Evolutionary conservation across 768 basidiomycete species (phyloP).

Genomic region (Leucogyrophana mollusca): DNA sequence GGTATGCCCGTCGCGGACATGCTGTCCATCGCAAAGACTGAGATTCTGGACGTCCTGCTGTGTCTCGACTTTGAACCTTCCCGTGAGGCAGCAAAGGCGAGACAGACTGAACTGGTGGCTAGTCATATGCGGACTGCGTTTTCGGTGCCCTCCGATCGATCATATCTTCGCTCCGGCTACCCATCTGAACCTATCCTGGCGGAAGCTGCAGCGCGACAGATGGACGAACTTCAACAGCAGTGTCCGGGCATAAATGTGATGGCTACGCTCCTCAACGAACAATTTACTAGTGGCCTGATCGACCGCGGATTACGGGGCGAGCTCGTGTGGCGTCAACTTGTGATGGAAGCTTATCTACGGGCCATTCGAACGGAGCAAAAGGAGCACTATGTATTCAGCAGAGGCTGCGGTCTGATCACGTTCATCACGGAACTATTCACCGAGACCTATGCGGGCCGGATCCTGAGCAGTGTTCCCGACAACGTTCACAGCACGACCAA

Average conservation of each 20-base stretch:
- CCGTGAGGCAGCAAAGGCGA: neutral
- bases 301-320: conserved; percentile 21
- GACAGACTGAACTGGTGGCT: conserved; percentile 13
- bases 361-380: conserved; percentile 8
- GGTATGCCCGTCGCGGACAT: too few relatives aligned
- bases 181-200: conserved; percentile 36
- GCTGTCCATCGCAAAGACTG: neutral
- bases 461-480: conserved; percentile 21
- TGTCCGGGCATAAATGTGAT: neutral
- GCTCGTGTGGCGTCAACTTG: conserved; percentile 20
- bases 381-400: neutral
- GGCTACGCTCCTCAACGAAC: conserved; percentile 2
- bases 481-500: conserved; percentile 9
- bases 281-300: conserved; percentile 10
- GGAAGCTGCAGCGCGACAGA: conserved; percentile 24
- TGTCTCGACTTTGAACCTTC: conserved; percentile 13
- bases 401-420: conserved; percentile 9
- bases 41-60: conserved; percentile 14
- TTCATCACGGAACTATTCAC: conserved; percentile 21
- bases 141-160: conserved; percentile 13
- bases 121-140: conserved; percentile 19
- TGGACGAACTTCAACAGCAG: conserved; percentile 2
- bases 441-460: conserved; percentile 3
- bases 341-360: conserved; percentile 22
- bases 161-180: conserved; percentile 25